A percentile compares a stretch with the other conserved stretches of the same genome.
These are phyloP conservation scores for Graphiopsis chlorocephala DNA, from an alignment of 2,329 filamentous ascomycete species.

Conservation along the genomic window DNA sequence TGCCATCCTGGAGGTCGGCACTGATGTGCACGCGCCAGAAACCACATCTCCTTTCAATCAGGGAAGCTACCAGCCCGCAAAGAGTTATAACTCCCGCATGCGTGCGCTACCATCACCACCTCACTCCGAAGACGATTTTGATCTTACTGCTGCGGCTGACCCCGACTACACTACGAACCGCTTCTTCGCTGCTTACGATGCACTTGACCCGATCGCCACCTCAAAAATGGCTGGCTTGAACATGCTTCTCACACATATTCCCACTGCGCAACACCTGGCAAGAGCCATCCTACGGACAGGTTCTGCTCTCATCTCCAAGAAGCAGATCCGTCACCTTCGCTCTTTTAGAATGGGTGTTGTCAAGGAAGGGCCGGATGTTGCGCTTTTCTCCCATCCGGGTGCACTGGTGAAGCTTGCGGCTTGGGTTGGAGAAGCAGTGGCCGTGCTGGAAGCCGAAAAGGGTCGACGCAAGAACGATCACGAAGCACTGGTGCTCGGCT, in stretches of 20 bases:
- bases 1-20: slow-evolving; percentile 85
- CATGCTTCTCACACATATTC: slow-evolving; percentile 70
- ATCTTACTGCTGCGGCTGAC: slow-evolving; percentile 28
- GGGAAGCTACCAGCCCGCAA: slow-evolving; percentile 17
- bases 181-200: slow-evolving; percentile 60
- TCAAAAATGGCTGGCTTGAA: slow-evolving; percentile 59
- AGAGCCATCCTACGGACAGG: slow-evolving; percentile 91
- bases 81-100: slow-evolving; percentile 29
- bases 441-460: slow-evolving; percentile 81
- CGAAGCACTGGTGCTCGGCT: slow-evolving; percentile 84
- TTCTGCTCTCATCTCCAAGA: slow-evolving; percentile 85
- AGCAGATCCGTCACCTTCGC: slow-evolving; percentile 86
- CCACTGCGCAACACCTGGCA: slow-evolving; percentile 83
- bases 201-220: slow-evolving; percentile 47
- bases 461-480: slow-evolving; percentile 60
- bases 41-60: slow-evolving; percentile 15
- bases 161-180: slow-evolving; percentile 50
- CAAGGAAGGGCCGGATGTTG: slow-evolving; percentile 87
- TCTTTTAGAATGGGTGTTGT: slow-evolving; percentile 95
- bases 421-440: slow-evolving; percentile 90
- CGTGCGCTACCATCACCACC: slow-evolving; percentile 34
- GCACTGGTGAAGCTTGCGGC: slow-evolving; percentile 89
- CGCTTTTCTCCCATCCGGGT: slow-evolving; percentile 88
- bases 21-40: slow-evolving; percentile 22
- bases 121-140: slow-evolving; percentile 31